A percentile compares a stretch with the other conserved stretches of the same genome.
These are phyloP conservation scores for Nitzschia sp. DNA, from an alignment of 108 stramenopile genomes.

Conservation along the genomic window DNA sequence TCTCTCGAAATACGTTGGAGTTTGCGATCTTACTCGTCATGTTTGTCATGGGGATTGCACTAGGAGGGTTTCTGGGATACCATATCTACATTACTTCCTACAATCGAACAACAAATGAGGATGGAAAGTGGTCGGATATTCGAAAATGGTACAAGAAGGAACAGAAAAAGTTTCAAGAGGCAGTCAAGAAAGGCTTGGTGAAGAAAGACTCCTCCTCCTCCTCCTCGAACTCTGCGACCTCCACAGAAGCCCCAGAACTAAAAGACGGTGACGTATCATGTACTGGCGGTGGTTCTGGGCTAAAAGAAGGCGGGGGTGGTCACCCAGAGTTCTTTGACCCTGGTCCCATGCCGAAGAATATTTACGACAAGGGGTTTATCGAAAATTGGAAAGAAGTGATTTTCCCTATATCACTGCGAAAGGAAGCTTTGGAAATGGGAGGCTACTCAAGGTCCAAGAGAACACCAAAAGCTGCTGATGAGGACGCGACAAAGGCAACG, in stretches of 20 bases:
- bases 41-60: conserved; percentile 61
- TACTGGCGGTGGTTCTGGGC: conserved; percentile 25
- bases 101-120: conserved; percentile 89
- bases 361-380: conserved; percentile 66
- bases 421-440: conserved; percentile 35
- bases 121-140: conserved; percentile 78
- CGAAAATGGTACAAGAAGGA: conserved; percentile 66
- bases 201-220: conserved; percentile 5
- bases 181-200: conserved; percentile 49
- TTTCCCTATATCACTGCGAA: conserved; percentile 66
- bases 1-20: conserved; percentile 36
- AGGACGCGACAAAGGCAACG: neutral
- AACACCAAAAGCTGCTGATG: neutral
- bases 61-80: conserved; percentile 58
- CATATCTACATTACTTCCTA: conserved; percentile 42
- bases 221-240: neutral
- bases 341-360: conserved; percentile 73
- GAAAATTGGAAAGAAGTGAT: conserved; percentile 80
- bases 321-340: conserved; percentile 50
- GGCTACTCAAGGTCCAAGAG: conserved; percentile 8
- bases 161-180: conserved; percentile 51
- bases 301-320: neutral
- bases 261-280: conserved; percentile 71
- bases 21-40: conserved; percentile 42
- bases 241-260: conserved; percentile 2